These are phyloP conservation scores for Dipodascopsis tothii DNA, from an alignment of 805 yeast species.

Conservation along the genomic window DNA sequence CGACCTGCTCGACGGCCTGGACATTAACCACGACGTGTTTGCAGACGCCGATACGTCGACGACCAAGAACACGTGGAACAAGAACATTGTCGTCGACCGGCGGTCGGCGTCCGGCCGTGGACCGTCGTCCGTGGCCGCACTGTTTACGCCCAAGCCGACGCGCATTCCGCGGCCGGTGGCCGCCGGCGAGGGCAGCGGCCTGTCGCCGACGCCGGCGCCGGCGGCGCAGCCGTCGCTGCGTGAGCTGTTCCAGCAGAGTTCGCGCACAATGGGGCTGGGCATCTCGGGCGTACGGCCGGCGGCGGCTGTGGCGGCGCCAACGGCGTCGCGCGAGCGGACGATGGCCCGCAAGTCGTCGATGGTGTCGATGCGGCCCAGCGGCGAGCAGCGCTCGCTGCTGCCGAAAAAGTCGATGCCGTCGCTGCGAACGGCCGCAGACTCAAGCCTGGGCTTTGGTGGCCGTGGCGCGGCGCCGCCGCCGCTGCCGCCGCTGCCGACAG, in stretches of 20 bases:
- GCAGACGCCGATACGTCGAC: neutral
- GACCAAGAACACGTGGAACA: neutral
- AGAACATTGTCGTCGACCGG: too few species aligned
- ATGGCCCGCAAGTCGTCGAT: slow-evolving; percentile 17
- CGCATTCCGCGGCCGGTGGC: slow-evolving; percentile 19
- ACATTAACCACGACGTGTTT: slow-evolving; percentile 16
- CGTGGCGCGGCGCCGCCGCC: neutral
- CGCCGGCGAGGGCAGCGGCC: neutral
- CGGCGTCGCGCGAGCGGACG: slow-evolving; percentile 3
- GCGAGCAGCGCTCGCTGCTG: slow-evolving; percentile 9
- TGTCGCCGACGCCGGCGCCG: neutral
- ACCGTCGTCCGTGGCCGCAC: neutral
- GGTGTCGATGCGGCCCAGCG: slow-evolving; percentile 8
- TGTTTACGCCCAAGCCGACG: slow-evolving; percentile 12
- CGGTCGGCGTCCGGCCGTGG: too few species aligned
- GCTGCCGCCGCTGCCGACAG: neutral
- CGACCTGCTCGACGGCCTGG: slow-evolving; percentile 20
- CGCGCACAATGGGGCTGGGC: neutral
- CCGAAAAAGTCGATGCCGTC: slow-evolving; percentile 23
- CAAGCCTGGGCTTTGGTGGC: neutral
- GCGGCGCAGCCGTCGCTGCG: neutral
- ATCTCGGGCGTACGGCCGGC: neutral
- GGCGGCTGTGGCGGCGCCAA: too few species aligned
- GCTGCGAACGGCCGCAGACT: slow-evolving; percentile 9
- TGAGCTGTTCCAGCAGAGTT: neutral